A percentile compares a stretch with the other conserved stretches of the same genome.
These are phyloP conservation scores for Alternaria conjuncta DNA, from an alignment of 2,329 filamentous ascomycete genomes.

Conservation along the genomic window DNA sequence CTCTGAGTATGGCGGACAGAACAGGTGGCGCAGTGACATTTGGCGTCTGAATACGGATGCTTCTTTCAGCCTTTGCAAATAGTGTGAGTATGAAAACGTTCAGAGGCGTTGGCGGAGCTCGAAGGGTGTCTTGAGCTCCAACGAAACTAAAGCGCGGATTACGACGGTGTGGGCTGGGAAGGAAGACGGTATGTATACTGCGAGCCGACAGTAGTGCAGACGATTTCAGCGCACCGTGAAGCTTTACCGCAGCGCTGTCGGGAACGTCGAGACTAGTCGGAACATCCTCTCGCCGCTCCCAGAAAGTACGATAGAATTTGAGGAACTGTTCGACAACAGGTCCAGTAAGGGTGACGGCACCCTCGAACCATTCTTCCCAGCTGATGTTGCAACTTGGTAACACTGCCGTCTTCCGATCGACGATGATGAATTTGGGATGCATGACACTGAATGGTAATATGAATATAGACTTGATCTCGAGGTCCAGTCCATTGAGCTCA, in stretches of 20 bases:
- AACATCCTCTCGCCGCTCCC: conserved; percentile 55
- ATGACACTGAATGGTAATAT: conserved; percentile 83
- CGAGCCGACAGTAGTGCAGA: background rate
- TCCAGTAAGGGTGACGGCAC: conserved; percentile 71
- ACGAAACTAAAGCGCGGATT: conserved; percentile 68
- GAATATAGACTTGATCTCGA: conserved; percentile 79
- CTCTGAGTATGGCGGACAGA: conserved; percentile 65
- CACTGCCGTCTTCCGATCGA: conserved; percentile 71
- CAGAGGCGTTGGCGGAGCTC: conserved; percentile 71
- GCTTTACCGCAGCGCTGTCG: background rate
- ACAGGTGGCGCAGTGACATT: conserved; percentile 75
- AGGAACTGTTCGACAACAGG: conserved; percentile 67
- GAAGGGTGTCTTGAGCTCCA: conserved; percentile 46
- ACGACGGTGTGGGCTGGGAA: conserved; percentile 76
- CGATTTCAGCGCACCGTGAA: conserved; percentile 6
- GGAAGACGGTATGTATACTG: conserved; percentile 63
- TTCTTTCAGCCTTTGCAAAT: conserved; percentile 62
- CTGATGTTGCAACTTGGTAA: conserved; percentile 84
- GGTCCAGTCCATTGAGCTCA: conserved; percentile 65
- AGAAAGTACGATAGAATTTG: conserved; percentile 72
- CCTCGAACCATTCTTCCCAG: conserved; percentile 89
- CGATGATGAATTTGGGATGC: conserved; percentile 82
- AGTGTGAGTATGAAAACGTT: conserved; percentile 70
- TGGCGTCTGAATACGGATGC: conserved; percentile 76
- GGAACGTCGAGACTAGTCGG: conserved; percentile 1